Percentiles rank a stretch among this genome's conserved stretches.
Conservation (phyloP, 352 stramenopile species). For the Globisporangium nunn region DNA sequence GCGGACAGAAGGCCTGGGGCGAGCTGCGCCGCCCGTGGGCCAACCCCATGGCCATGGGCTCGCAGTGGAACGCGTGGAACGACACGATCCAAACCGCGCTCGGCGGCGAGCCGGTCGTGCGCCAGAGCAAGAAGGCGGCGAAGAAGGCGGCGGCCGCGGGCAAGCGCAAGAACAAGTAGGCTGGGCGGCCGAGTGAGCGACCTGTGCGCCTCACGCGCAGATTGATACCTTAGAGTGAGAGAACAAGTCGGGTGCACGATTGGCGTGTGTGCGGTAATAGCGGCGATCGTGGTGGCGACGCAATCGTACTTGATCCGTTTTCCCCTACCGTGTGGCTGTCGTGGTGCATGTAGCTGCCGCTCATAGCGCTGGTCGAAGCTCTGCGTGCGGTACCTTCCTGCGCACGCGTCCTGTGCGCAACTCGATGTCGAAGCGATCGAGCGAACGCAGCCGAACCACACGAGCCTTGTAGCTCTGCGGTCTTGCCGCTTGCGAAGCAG, state of each 20-base stretch:
- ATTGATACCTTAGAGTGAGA: neutral
- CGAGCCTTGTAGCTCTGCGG: conserved; percentile 35
- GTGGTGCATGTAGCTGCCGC: neutral
- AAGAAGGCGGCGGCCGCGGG: conserved; percentile 42
- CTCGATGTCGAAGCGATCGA: conserved; percentile 36
- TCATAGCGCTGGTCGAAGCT: conserved; percentile 21
- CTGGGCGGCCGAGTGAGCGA: neutral
- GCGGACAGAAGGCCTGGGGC: conserved; percentile 60
- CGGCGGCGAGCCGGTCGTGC: conserved; percentile 35
- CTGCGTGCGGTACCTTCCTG: conserved; percentile 32
- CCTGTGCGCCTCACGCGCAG: too few relatives aligned
- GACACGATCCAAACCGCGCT: conserved; percentile 71
- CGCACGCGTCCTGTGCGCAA: conserved; percentile 34
- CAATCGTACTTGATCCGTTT: neutral
- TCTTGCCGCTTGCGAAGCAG: neutral
- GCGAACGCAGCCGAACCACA: conserved; percentile 30
- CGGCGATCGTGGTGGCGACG: neutral
- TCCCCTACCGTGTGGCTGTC: neutral
- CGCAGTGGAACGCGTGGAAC: conserved; percentile 72
- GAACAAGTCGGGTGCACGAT: neutral
- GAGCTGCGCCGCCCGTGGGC: conserved; percentile 69
- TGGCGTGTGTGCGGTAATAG: conserved; percentile 7
- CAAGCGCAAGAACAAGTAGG: conserved; percentile 71
- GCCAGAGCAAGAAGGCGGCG: conserved; percentile 56
- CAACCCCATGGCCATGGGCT: conserved; percentile 55